Evolutionary conservation across 2,329 filamentous ascomycete species (phyloP).

Genomic region (Aspergillus tubingensis): DNA sequence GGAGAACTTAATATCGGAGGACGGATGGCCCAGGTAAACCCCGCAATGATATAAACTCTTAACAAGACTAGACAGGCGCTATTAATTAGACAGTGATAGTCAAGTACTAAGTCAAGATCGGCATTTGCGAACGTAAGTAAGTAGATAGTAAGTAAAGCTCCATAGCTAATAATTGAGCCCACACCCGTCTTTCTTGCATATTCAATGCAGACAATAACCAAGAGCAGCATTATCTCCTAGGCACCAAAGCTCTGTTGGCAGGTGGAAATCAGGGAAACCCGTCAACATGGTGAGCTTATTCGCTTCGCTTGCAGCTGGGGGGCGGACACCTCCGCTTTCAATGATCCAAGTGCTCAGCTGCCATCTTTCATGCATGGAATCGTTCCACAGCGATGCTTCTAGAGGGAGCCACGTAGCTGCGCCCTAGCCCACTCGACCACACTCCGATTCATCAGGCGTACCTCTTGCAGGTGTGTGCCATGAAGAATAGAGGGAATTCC

Average conservation of each 20-base stretch:
- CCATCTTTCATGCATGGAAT: conserved; percentile 23
- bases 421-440: conserved; percentile 14
- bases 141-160: conserved; percentile 1
- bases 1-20: not conserved
- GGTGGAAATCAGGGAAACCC: not conserved
- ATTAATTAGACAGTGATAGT: not conserved
- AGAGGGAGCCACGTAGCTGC: conserved; percentile 27
- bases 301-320: conserved; percentile 8
- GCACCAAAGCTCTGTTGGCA: conserved; percentile 6
- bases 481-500: conserved; percentile 6
- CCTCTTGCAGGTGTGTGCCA: conserved; percentile 17
- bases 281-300: conserved; percentile 13
- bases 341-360: conserved; percentile 25
- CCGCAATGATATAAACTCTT: conserved; percentile 2
- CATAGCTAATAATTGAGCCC: conserved; percentile 3
- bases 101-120: not conserved
- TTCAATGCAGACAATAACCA: not conserved
- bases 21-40: not conserved
- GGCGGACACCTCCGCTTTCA: conserved; percentile 10
- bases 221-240: not conserved
- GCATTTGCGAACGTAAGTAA: not conserved
- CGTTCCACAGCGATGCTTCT: conserved; percentile 22
- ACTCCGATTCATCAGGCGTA: conserved; percentile 19
- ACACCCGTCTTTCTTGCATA: conserved; percentile 5
- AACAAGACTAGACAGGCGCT: not conserved